These are phyloP conservation scores for Suhomyces choctaworum DNA, from an alignment of 1,139 yeast species.

Conservation along the genomic window DNA sequence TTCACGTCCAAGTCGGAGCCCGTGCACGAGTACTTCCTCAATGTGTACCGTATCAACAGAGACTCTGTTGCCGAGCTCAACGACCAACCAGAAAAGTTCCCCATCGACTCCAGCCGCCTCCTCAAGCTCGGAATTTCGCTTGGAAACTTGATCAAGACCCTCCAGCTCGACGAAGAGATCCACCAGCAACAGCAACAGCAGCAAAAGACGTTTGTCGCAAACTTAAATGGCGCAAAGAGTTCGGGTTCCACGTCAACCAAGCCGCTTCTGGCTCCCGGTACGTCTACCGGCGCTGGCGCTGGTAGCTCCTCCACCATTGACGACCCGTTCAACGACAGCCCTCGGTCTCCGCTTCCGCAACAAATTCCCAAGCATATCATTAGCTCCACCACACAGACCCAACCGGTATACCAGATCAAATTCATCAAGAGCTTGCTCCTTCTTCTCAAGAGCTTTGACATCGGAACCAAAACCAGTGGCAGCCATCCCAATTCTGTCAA, in stretches of 20 bases:
- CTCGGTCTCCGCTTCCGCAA: conserved; percentile 1
- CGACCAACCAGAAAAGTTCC: conserved; percentile 26
- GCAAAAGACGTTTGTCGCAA: conserved; percentile 18
- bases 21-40: conserved; percentile 26
- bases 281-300: conserved; percentile 4
- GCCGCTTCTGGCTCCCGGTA: conserved; percentile 2
- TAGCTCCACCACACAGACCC: conserved; percentile 9
- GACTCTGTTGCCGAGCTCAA: conserved; percentile 26
- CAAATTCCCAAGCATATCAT: conserved; percentile 13
- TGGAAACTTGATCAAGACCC: conserved; percentile 43
- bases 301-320: too few species aligned
- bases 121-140: conserved; percentile 46
- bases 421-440: conserved; percentile 37
- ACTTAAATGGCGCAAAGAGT: conserved; percentile 16
- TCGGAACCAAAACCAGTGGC: conserved; percentile 24
- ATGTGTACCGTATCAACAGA: conserved; percentile 35
- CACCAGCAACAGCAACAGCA: conserved; percentile 28
- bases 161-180: conserved; percentile 39
- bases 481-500: conserved; percentile 8
- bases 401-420: conserved; percentile 35
- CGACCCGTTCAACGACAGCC: conserved; percentile 8
- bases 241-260: neutral
- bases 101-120: conserved; percentile 40
- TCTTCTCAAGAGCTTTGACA: conserved; percentile 45
- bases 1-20: conserved; percentile 22